Percentiles rank a stretch among this genome's conserved stretches.
phyloP scores from a whole-genome alignment of 1,284 basidiomycete species.

The Ganoderma sp. region DNA sequence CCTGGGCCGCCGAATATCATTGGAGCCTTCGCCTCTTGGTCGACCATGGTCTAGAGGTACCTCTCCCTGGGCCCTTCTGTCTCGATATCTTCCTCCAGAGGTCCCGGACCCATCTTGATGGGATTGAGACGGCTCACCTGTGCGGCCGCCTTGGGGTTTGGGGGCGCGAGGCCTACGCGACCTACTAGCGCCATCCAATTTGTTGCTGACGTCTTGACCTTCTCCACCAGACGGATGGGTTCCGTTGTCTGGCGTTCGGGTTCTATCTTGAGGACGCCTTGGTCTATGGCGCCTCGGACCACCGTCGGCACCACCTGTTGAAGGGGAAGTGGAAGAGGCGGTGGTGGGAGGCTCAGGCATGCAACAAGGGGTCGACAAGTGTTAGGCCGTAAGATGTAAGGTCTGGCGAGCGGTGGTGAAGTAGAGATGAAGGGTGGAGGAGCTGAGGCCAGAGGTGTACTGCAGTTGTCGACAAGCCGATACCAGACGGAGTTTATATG shows the following conservation, averaged over 20 bases:
- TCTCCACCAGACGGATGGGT: constrained; percentile 4
- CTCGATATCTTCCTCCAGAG: constrained; percentile 6
- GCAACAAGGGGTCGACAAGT: constrained; percentile 10
- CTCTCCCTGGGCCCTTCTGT: constrained; percentile 6
- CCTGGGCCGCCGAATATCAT: constrained; percentile 13
- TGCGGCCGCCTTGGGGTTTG: constrained; percentile 10
- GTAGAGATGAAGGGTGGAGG: neutral
- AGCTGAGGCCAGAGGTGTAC: too few species aligned
- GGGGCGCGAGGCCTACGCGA: constrained; percentile 30
- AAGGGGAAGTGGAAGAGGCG: neutral
- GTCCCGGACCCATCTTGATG: constrained; percentile 11
- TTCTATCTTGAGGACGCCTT: constrained; percentile 16
- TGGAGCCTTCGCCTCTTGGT: neutral
- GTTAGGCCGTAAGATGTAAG: neutral
- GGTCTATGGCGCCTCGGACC: constrained; percentile 12
- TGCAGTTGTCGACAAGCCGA: neutral
- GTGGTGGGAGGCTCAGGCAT: constrained; percentile 24
- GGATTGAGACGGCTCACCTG: constrained; percentile 25
- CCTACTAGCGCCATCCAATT: constrained; percentile 27
- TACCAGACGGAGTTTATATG: neutral
- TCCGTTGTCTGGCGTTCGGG: constrained; percentile 16
- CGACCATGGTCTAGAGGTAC: constrained; percentile 6
- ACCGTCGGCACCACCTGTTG: constrained; percentile 9
- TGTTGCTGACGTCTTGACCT: constrained; percentile 5
- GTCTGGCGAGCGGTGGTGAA: neutral